These are phyloP conservation scores for Cryptococcus jaspeensis DNA, from an alignment of 1,284 basidiomycete species.

Conservation along the genomic window DNA sequence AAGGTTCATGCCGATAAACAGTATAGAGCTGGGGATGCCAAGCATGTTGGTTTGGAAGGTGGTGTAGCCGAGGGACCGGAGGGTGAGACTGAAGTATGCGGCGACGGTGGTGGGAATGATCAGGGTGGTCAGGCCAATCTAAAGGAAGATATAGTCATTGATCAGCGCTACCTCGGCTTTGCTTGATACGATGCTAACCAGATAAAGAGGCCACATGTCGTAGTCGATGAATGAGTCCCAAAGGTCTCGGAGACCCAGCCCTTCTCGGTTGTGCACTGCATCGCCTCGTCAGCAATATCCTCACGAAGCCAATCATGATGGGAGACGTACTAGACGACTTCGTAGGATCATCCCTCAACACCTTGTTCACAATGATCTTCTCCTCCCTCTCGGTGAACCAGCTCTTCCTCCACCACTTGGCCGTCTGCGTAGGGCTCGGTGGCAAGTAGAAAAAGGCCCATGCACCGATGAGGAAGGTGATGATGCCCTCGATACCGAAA, in stretches of 20 bases:
- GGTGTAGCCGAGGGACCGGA: conserved; percentile 58
- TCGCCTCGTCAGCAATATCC: conserved; percentile 3
- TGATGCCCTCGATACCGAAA: conserved; percentile 17
- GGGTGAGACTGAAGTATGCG: conserved; percentile 60
- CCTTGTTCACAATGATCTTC: conserved; percentile 56
- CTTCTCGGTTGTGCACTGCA: conserved; percentile 73
- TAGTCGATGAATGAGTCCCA: conserved; percentile 56
- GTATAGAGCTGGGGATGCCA: conserved; percentile 51
- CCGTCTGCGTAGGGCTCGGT: conserved; percentile 47
- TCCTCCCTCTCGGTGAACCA: conserved; percentile 51
- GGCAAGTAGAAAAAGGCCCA: conserved; percentile 44
- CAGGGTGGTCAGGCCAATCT: conserved; percentile 31
- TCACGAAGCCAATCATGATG: conserved; percentile 51
- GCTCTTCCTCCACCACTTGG: conserved; percentile 29
- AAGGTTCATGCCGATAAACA: conserved; percentile 44
- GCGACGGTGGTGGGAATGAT: conserved; percentile 32
- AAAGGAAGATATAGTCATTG: conserved; percentile 40
- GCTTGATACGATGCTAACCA: conserved; percentile 16
- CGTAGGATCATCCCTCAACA: conserved; percentile 29
- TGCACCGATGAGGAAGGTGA: conserved; percentile 40
- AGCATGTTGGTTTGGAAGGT: conserved; percentile 65
- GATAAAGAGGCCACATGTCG: conserved; percentile 58
- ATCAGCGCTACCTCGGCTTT: too few relatives aligned
- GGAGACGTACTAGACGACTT: conserved; percentile 12
- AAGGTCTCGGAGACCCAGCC: conserved; percentile 58